Percentiles rank a stretch among this genome's conserved stretches.
Conservation (phyloP, 768 basidiomycete species). For the Trametes cingulata region DNA sequence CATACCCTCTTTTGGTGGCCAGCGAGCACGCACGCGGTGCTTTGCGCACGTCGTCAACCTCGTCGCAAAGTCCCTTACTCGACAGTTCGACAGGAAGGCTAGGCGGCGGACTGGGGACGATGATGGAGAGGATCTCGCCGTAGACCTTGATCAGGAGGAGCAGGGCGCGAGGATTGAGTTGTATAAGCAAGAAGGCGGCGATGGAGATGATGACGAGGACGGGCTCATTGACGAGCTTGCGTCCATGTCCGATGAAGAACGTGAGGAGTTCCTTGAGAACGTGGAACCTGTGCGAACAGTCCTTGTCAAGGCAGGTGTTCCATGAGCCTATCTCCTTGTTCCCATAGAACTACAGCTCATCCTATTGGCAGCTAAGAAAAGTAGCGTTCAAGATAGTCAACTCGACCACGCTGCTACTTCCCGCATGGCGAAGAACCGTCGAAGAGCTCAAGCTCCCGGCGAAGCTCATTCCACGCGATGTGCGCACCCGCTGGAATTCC, state of each 20-base stretch:
- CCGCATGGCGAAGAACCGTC: not conserved
- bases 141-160: too few relatives aligned
- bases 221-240: too few relatives aligned
- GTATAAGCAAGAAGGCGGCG: too few relatives aligned
- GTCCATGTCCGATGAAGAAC: too few relatives aligned
- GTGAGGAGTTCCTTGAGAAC: too few relatives aligned
- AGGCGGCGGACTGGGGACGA: not conserved
- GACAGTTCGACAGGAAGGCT: not conserved
- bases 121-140: not conserved
- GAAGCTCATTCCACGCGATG: constrained; percentile 40
- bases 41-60: not conserved
- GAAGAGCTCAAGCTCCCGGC: not conserved
- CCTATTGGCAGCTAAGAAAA: not conserved
- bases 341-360: not conserved
- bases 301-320: too few relatives aligned
- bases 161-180: too few relatives aligned
- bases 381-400: not conserved
- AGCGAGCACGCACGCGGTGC: not conserved
- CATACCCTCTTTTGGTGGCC: not conserved
- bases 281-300: too few relatives aligned
- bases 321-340: too few relatives aligned
- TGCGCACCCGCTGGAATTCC: constrained; percentile 41
- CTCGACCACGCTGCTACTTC: not conserved
- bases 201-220: too few relatives aligned
- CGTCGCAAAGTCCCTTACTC: not conserved